Evolutionary conservation across 2,329 filamentous ascomycete genomes (phyloP), one percentile per base, ranked within the genome.

Genomic region (Fusarium pseudocircinatum): DNA sequence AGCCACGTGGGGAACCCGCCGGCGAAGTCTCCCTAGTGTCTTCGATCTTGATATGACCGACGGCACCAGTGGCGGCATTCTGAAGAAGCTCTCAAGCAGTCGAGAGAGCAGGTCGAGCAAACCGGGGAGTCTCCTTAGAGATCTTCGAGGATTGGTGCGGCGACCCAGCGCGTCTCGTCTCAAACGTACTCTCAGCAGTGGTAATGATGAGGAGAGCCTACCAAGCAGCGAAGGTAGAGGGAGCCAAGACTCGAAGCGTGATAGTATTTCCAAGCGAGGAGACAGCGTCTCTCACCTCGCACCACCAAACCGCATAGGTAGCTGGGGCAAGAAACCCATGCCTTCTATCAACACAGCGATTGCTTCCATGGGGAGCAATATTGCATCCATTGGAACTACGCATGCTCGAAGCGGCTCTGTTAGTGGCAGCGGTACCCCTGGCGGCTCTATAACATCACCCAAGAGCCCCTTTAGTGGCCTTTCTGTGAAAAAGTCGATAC

Each of bases 1-100:
- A 20, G 92, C 92, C 24, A 94, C 92, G 1, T 91, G 92, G 86
- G 92, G 92, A 22, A 94, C 92, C 4, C 87, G 89, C 12, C 88
- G 91, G 46, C 87, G 88, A 64, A 92, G 91, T 79, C 84, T 92
- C 54, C 89, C 91, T 4, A 90, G 87, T 73, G 75, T 87, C 62
- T 72, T 84, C 10, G 91, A 93, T 63, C 82, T 90, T 34, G 90
- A 84, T 28, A 72, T 80, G 18, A 79, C 92, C 49, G 88, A 87
- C 42, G 89, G 87, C 24, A 83, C 92, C 47, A 85, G 85, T 14
- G 87, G 87, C 61, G 89, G 90, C 30, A 85, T 93, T 43, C 80
- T 93, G 44, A 93, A 92, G 77, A 90, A 89, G 79, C 82, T 89
- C 47, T 89, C 87, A 13, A 84, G 91, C 72, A 86, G 84, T 76